Evolutionary conservation across 2,329 filamentous ascomycete species (phyloP), one percentile per base, ranked within the genome.

Genomic region (Verruconis gallopava): DNA sequence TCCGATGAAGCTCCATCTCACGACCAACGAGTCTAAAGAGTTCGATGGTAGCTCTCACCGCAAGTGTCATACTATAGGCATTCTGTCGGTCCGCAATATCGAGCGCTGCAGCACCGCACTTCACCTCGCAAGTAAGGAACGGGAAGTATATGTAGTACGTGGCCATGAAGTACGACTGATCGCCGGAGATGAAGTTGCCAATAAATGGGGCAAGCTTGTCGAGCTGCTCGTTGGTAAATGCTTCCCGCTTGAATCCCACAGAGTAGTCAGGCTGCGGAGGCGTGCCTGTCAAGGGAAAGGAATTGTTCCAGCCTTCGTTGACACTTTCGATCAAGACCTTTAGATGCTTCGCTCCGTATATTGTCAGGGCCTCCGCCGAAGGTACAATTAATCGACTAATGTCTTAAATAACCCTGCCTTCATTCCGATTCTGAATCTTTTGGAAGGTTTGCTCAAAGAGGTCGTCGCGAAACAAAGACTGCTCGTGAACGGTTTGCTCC

Each of bases 241-340:
- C 48, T 19, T 51, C 46, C 43, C 48, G 15, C 19, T 49, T 44
- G 18, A 49, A 50, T 42, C 47, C 44, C 35, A 51, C 38, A 15
- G 43, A 36, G 47, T 65, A 68, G 49, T 68, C 61, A 2, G 64
- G 65, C 49, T 69, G 63, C 6, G 61, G 65, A 39, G 56, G 56
- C 37, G 57, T 47, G 2, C 51, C 50, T 21, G 47, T 55, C 1
- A 68, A 30, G 4, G 63, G 55, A 25, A 64, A 53, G 4, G 57
- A 57, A 46, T 59, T 62, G 41, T 45, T 45, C 44, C 36, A 46
- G 41, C 44, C 44, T 36, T 46, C 44, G 18, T 46, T 46, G 21
- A 33, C 21, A 25, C 44, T 44, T 28, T 46, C 34, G 11, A 33
- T 42, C 13, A 42, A 37, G 19, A 37, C 22, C 17, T 42, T 37